phyloP scores from a whole-genome alignment of 768 basidiomycete genomes.

The Lanmaoa pseudosensibilis region DNA sequence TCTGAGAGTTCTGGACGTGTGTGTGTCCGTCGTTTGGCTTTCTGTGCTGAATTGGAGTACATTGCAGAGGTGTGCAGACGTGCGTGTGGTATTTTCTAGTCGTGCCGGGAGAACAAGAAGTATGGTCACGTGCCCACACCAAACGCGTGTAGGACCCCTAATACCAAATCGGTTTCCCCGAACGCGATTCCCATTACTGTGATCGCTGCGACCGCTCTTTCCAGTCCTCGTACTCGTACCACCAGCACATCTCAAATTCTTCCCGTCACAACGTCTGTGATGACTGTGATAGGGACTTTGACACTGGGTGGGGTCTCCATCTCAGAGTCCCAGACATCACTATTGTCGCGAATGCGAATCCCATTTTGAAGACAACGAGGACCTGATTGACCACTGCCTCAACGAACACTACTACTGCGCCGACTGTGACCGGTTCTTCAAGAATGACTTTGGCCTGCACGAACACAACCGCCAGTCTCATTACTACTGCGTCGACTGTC shows the following conservation, averaged over 20 bases:
- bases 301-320: conserved; percentile 35
- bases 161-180: too few relatives aligned
- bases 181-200: too few relatives aligned
- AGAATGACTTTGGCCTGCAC: conserved; percentile 37
- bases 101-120: background rate
- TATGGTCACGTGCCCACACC: conserved; percentile 25
- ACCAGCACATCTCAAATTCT: conserved; percentile 39
- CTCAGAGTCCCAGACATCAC: conserved; percentile 45
- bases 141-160: conserved; percentile 35
- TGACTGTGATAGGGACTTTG: conserved; percentile 49
- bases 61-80: conserved; percentile 21
- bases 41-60: conserved; percentile 66
- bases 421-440: conserved; percentile 44
- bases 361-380: conserved; percentile 38
- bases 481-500: conserved; percentile 47
- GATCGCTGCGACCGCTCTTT: conserved; percentile 43
- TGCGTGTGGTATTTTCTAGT: background rate
- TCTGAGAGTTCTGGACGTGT: conserved; percentile 81
- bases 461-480: conserved; percentile 49
- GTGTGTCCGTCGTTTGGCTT: conserved; percentile 73
- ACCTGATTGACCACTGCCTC: conserved; percentile 43
- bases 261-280: conserved; percentile 45
- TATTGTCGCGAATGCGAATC: conserved; percentile 54
- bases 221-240: conserved; percentile 23
- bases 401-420: conserved; percentile 44